These are phyloP conservation scores for Pascua sp. DNA, from an alignment of 1,284 basidiomycete genomes.

Conservation along the genomic window DNA sequence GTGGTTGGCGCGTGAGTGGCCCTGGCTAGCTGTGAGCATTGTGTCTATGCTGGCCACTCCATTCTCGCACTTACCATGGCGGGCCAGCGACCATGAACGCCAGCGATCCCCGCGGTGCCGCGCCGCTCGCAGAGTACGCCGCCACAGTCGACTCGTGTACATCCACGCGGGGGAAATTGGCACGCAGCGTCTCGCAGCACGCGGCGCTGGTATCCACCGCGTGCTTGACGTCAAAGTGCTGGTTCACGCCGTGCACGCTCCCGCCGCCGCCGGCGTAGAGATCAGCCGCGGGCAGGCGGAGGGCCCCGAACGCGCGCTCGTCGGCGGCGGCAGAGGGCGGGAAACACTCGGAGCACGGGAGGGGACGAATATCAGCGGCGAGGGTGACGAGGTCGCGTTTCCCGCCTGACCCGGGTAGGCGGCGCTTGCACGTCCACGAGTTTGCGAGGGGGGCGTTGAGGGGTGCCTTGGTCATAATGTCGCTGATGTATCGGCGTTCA, in stretches of 20 bases:
- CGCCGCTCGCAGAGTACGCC: not conserved
- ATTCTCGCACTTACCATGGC: constrained; percentile 26
- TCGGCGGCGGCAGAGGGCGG: not conserved
- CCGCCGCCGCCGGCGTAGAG: constrained; percentile 39
- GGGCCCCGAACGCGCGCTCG: not conserved
- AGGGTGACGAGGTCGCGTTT: not conserved
- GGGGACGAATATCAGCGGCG: not conserved
- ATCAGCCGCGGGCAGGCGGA: constrained; percentile 21
- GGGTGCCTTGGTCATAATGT: not conserved
- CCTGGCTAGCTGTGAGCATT: constrained; percentile 25
- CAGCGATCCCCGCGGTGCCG: not conserved
- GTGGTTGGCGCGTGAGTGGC: constrained; percentile 28
- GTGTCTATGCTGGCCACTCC: not conserved
- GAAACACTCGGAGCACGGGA: not conserved
- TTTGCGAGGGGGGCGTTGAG: not conserved
- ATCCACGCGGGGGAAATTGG: not conserved
- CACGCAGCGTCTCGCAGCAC: constrained; percentile 17
- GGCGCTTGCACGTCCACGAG: not conserved
- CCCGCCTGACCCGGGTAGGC: not conserved
- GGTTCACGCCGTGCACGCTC: constrained; percentile 15
- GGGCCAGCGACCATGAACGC: constrained; percentile 25
- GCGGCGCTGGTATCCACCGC: constrained; percentile 23
- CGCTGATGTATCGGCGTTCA: not conserved
- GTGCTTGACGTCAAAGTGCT: constrained; percentile 21
- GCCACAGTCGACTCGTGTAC: constrained; percentile 3